These are phyloP conservation scores for Lipomyces yamadae DNA, from an alignment of 805 yeast genomes.

Conservation along the genomic window DNA sequence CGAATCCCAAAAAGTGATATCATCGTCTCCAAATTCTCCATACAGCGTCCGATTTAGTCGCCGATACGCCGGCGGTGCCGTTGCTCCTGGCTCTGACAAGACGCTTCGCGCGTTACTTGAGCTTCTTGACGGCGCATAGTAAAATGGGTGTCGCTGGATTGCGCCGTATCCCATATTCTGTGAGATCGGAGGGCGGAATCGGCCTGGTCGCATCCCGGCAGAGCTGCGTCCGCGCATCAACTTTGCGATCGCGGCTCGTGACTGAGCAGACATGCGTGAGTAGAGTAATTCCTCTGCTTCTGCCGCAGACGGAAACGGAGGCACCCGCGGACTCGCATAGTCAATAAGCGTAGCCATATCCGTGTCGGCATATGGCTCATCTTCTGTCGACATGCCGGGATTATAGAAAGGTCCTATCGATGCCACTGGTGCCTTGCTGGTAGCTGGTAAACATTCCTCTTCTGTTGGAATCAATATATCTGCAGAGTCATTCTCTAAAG, in stretches of 20 bases:
- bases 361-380: constrained; percentile 12
- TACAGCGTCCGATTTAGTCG: constrained; percentile 9
- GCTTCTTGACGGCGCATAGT: constrained; percentile 22
- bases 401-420: constrained; percentile 3
- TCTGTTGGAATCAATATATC: constrained; percentile 1
- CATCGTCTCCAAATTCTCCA: constrained; percentile 31
- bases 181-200: constrained; percentile 37
- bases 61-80: constrained; percentile 21
- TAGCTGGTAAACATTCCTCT: neutral
- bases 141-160: constrained; percentile 36
- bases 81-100: constrained; percentile 21
- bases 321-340: constrained; percentile 36
- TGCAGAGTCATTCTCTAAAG: neutral
- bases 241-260: constrained; percentile 34
- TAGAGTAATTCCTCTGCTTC: constrained; percentile 36
- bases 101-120: constrained; percentile 21
- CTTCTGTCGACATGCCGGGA: constrained; percentile 22
- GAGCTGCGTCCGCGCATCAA: constrained; percentile 35
- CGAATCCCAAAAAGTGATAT: constrained; percentile 32
- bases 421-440: neutral
- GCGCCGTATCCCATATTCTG: constrained; percentile 39
- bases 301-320: constrained; percentile 37
- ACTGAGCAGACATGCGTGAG: constrained; percentile 37
- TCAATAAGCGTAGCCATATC: constrained; percentile 33
- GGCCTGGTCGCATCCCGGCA: constrained; percentile 30